A percentile compares a stretch with the other conserved stretches of the same genome.
Conservation (phyloP, 2,329 filamentous ascomycete genomes). For the Ceratocystis destructans region DNA sequence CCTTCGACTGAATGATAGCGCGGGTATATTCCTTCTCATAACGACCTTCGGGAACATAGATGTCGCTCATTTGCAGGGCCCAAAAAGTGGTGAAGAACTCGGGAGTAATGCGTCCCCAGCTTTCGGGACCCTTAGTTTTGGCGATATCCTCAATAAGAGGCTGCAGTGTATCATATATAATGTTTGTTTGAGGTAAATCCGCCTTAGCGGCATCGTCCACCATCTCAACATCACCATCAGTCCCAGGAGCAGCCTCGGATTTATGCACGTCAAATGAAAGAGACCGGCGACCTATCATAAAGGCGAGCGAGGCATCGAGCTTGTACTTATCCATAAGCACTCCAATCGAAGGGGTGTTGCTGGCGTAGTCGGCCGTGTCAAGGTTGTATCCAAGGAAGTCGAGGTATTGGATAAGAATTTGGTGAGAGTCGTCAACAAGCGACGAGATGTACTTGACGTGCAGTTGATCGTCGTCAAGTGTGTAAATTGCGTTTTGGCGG, state of each 20-base stretch:
- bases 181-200: background rate
- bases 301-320: conserved; percentile 67
- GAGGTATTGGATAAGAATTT: conserved; percentile 73
- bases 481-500: conserved; percentile 71
- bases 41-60: conserved; percentile 59
- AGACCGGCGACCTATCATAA: conserved; percentile 65
- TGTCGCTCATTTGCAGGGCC: conserved; percentile 72
- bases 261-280: conserved; percentile 48
- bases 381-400: conserved; percentile 77
- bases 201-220: conserved; percentile 14
- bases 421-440: conserved; percentile 79
- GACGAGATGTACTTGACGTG: conserved; percentile 83
- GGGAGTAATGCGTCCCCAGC: conserved; percentile 58
- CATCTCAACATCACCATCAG: conserved; percentile 18
- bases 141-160: conserved; percentile 58
- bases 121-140: conserved; percentile 43
- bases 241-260: background rate
- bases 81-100: conserved; percentile 87
- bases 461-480: conserved; percentile 53
- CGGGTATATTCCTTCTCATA: conserved; percentile 65
- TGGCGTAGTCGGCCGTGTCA: conserved; percentile 60
- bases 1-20: conserved; percentile 51
- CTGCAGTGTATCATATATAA: conserved; percentile 35
- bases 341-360: conserved; percentile 59
- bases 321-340: conserved; percentile 65